These are phyloP conservation scores for Tolypocladium tropicale DNA, from an alignment of 2,329 filamentous ascomycete species.

Conservation along the genomic window DNA sequence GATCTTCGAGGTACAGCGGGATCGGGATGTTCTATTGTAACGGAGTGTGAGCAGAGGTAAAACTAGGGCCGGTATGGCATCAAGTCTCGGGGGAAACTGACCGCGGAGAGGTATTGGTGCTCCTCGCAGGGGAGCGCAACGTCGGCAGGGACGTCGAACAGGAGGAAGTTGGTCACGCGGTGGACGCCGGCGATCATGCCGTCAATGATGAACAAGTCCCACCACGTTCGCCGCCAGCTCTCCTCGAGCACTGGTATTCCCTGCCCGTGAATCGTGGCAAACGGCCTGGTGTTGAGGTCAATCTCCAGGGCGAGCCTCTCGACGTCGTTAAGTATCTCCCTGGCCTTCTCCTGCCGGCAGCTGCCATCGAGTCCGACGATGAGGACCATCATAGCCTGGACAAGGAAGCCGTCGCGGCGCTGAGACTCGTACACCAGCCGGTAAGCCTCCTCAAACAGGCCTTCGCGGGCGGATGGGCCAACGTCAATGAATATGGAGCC, in stretches of 20 bases:
- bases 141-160: conserved; percentile 56
- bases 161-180: conserved; percentile 57
- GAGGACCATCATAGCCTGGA: conserved; percentile 70
- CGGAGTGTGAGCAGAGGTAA: not conserved
- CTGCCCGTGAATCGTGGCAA: conserved; percentile 51
- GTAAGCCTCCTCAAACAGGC: conserved; percentile 49
- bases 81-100: conserved; percentile 23
- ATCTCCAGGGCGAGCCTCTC: conserved; percentile 66
- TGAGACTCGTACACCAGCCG: conserved; percentile 36
- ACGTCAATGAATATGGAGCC: conserved; percentile 45
- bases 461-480: conserved; percentile 28
- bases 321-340: conserved; percentile 55
- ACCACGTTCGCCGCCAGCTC: conserved; percentile 83
- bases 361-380: conserved; percentile 70
- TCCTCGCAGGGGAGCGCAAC: conserved; percentile 77
- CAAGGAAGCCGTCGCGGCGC: conserved; percentile 48
- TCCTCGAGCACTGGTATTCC: conserved; percentile 65
- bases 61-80: too few species aligned
- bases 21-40: conserved; percentile 40
- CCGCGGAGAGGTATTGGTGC: conserved; percentile 52
- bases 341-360: conserved; percentile 59
- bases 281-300: conserved; percentile 61
- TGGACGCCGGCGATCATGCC: conserved; percentile 77
- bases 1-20: conserved; percentile 58
- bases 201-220: conserved; percentile 73